phyloP scores from a whole-genome alignment of 257 asterid genomes.

The Anisodus acutangulus region DNA sequence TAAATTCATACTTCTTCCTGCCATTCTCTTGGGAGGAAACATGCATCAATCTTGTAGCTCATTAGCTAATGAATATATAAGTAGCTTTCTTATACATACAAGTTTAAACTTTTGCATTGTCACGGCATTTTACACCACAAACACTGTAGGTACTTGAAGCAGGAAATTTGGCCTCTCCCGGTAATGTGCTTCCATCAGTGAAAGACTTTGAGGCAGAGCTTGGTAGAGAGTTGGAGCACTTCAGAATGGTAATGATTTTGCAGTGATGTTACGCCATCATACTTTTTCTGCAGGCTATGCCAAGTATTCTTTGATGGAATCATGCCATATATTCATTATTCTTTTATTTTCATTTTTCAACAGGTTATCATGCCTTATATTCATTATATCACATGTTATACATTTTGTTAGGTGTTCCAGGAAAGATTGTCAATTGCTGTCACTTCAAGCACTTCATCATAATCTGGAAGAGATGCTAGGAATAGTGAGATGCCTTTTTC shows the following conservation, averaged over 20 bases:
- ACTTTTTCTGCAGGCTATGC: neutral
- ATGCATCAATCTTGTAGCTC: neutral
- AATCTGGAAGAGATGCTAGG: slow-evolving; percentile 32
- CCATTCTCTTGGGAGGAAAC: neutral
- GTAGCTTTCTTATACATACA: neutral
- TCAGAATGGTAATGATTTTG: slow-evolving; percentile 54
- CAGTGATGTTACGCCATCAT: neutral
- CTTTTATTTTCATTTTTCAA: too few species aligned
- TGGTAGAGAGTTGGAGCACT: slow-evolving; percentile 64
- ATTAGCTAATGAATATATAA: neutral
- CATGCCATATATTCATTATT: neutral
- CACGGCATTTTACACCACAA: slow-evolving; percentile 32
- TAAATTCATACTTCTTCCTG: neutral
- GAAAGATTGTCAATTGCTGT: slow-evolving; percentile 51
- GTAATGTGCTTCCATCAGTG: slow-evolving; percentile 35
- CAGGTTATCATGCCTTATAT: neutral
- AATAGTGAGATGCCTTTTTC: neutral
- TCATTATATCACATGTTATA: neutral
- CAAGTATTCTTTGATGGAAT: neutral
- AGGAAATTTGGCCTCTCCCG: slow-evolving; percentile 36
- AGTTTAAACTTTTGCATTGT: neutral
- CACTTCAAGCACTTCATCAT: slow-evolving; percentile 39
- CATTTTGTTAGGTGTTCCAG: slow-evolving; percentile 55
- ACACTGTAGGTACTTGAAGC: slow-evolving; percentile 54
- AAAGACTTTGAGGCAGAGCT: slow-evolving; percentile 41